phyloP scores from a whole-genome alignment of 306 rosid genomes.

The Glycine soja region DNA sequence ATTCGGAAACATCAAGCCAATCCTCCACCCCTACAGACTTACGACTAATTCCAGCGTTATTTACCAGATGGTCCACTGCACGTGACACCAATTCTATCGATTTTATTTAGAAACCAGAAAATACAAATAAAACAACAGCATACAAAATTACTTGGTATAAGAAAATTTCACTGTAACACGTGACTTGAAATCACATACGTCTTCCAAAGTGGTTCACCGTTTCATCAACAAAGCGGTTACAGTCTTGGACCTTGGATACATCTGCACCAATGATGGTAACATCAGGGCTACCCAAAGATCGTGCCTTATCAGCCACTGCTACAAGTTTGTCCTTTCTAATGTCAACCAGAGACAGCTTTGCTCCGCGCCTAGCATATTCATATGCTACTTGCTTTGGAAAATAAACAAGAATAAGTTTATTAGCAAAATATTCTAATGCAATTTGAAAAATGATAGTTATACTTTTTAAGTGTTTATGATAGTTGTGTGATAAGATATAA shows the following conservation, averaged over 20 bases:
- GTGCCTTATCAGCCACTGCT: constrained; percentile 60
- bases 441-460: too few relatives aligned
- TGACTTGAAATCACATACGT: constrained; percentile 53
- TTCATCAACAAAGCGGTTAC: constrained; percentile 58
- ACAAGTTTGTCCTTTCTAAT: constrained; percentile 53
- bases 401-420: not conserved
- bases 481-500: too few relatives aligned
- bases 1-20: not conserved
- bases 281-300: constrained; percentile 63
- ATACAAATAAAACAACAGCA: not conserved
- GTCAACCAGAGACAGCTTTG: constrained; percentile 64
- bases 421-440: not conserved
- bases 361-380: constrained; percentile 76
- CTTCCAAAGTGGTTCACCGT: constrained; percentile 62
- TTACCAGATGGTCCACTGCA: constrained; percentile 83
- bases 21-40: constrained; percentile 46
- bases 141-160: not conserved
- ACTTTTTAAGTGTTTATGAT: too few relatives aligned
- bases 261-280: constrained; percentile 64
- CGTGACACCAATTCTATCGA: constrained; percentile 21
- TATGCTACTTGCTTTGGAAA: constrained; percentile 62
- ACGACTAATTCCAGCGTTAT: constrained; percentile 63
- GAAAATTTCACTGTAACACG: too few relatives aligned
- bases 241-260: constrained; percentile 71
- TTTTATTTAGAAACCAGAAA: not conserved